Evolutionary conservation across 768 basidiomycete genomes (phyloP).

Genomic region (Lactarius akahatsu): DNA sequence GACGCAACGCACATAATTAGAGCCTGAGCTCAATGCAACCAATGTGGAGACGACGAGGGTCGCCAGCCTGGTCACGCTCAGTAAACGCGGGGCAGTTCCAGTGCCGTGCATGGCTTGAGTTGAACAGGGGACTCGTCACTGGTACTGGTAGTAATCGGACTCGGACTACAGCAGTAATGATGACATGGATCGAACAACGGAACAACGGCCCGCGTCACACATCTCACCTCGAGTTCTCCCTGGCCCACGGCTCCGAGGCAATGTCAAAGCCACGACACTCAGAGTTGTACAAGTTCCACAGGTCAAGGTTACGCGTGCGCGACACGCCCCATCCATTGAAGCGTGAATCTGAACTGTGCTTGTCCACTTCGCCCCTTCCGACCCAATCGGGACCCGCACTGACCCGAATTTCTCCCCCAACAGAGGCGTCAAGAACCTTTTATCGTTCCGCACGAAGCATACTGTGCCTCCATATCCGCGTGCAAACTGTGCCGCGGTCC

Average conservation of each 20-base stretch:
- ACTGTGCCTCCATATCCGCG: slow-evolving; percentile 46
- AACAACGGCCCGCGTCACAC: not conserved
- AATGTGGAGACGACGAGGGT: slow-evolving; percentile 53
- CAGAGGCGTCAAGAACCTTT: slow-evolving; percentile 26
- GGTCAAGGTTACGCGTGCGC: slow-evolving; percentile 24
- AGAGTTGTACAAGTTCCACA: slow-evolving; percentile 29
- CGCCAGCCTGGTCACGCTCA: slow-evolving; percentile 17
- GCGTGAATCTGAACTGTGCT: slow-evolving; percentile 25
- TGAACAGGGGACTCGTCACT: not conserved
- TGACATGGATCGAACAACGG: not conserved
- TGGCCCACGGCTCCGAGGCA: too few species aligned
- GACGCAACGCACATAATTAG: slow-evolving; percentile 62
- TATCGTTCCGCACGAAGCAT: slow-evolving; percentile 24
- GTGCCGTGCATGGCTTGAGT: slow-evolving; percentile 3
- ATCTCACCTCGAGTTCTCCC: not conserved
- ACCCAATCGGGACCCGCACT: not conserved
- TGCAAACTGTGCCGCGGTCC: slow-evolving; percentile 66
- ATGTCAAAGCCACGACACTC: slow-evolving; percentile 3
- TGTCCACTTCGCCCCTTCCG: not conserved
- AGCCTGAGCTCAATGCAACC: slow-evolving; percentile 63
- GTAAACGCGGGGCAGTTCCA: not conserved
- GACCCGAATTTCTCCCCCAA: too few species aligned
- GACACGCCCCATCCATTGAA: slow-evolving; percentile 29
- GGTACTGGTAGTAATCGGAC: not conserved
- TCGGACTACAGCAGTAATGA: not conserved